phyloP scores from a whole-genome alignment of 1,284 basidiomycete genomes.

The Cryptococcus sp. region DNA sequence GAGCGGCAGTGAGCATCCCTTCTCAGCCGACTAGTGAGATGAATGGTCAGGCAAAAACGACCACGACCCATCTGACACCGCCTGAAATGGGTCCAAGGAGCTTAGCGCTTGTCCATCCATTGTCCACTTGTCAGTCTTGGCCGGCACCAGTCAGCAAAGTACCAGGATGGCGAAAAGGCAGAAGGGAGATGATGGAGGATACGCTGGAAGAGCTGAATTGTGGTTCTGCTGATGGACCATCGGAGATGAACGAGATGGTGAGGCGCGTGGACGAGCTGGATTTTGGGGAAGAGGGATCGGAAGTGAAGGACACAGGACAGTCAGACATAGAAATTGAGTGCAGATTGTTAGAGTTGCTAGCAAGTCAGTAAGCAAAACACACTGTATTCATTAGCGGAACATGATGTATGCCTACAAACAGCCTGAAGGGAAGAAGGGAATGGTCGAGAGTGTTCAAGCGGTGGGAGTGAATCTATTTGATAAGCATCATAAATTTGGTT shows the following conservation, averaged over 20 bases:
- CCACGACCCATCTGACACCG: slow-evolving; percentile 20
- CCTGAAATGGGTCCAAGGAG: slow-evolving; percentile 10
- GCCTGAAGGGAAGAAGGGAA: too few relatives aligned
- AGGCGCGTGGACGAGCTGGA: background rate
- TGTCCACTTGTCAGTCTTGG: slow-evolving; percentile 20
- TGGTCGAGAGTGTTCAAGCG: background rate
- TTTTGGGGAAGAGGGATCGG: too few relatives aligned
- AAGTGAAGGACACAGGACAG: too few relatives aligned
- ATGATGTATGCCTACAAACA: too few relatives aligned
- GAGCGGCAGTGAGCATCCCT: background rate
- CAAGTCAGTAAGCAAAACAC: background rate
- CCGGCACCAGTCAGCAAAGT: slow-evolving; percentile 24
- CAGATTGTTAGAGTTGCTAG: background rate
- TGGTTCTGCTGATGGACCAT: background rate
- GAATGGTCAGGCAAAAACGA: background rate
- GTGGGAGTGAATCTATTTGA: background rate
- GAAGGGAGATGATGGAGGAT: slow-evolving; percentile 41
- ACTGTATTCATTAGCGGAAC: background rate
- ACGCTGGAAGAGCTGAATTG: slow-evolving; percentile 28
- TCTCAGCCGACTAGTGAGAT: background rate
- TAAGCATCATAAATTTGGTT: slow-evolving; percentile 8
- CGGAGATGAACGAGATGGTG: slow-evolving; percentile 3
- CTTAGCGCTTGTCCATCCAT: background rate
- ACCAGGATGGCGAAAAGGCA: slow-evolving; percentile 34
- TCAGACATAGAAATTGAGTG: background rate